Evolutionary conservation across 108 stramenopile genomes (phyloP).

Genomic region (Chaetoceros tenuissimus): DNA sequence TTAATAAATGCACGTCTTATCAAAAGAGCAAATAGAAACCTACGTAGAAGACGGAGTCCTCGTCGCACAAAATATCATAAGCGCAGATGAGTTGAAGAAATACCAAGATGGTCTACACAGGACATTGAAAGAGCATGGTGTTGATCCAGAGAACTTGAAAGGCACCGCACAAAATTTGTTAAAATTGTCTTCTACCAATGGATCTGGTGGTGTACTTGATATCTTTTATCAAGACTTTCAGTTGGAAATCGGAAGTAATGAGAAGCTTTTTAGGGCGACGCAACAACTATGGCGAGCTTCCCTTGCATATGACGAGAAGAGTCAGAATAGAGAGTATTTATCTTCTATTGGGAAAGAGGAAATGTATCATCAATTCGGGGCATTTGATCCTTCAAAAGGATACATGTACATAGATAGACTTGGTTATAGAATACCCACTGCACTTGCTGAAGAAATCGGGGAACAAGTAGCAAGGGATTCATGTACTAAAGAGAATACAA

Average conservation of each 20-base stretch:
- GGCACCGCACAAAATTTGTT: conserved; percentile 38
- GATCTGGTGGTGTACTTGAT: conserved; percentile 86
- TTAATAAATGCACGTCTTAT: conserved; percentile 2
- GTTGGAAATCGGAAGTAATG: conserved; percentile 53
- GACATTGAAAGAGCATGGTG: conserved; percentile 38
- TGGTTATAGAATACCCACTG: conserved; percentile 77
- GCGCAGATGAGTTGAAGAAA: conserved; percentile 25
- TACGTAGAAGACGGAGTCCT: conserved; percentile 48
- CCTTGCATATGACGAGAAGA: conserved; percentile 58
- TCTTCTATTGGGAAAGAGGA: neutral
- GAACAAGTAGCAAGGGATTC: conserved; percentile 2
- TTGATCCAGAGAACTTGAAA: conserved; percentile 36
- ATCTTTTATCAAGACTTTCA: conserved; percentile 86
- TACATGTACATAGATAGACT: conserved; percentile 83
- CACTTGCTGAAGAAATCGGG: conserved; percentile 49
- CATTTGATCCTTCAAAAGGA: conserved; percentile 57
- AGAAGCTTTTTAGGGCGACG: conserved; percentile 53
- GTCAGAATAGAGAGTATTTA: conserved; percentile 33
- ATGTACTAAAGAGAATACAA: neutral
- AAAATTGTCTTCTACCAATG: conserved; percentile 63
- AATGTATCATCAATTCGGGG: conserved; percentile 53
- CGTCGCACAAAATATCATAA: conserved; percentile 54
- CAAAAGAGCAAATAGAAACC: conserved; percentile 28
- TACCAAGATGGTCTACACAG: conserved; percentile 33
- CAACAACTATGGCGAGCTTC: conserved; percentile 71